A percentile compares a stretch with the other conserved stretches of the same genome.
These are phyloP conservation scores for Hordeum pubiflorum DNA, from an alignment of 202 grass and related monocot species.

Conservation along the genomic window DNA sequence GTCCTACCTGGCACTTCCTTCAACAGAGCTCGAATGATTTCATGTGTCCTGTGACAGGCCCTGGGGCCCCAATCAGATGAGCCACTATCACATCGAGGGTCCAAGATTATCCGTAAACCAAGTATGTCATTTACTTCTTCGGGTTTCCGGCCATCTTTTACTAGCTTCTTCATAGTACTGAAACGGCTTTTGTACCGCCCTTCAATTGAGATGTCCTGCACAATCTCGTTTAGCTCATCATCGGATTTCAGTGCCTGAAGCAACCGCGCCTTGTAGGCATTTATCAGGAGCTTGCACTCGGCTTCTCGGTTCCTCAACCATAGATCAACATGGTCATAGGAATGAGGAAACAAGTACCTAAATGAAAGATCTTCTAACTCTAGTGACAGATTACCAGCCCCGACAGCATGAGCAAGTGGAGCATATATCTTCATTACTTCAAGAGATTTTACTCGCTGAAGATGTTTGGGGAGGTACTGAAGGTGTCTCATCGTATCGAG, in stretches of 20 bases:
- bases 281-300: constrained; percentile 53
- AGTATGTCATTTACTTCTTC: constrained; percentile 89
- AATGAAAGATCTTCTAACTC: constrained; percentile 91
- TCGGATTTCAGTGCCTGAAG: constrained; percentile 54
- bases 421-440: constrained; percentile 95
- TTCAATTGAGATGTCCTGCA: constrained; percentile 61
- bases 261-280: constrained; percentile 55
- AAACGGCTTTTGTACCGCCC: constrained; percentile 87
- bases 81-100: constrained; percentile 18
- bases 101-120: constrained; percentile 71
- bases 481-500: constrained; percentile 82
- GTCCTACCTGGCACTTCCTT: constrained; percentile 71
- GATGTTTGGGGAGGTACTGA: constrained; percentile 64
- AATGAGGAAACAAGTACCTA: constrained; percentile 74
- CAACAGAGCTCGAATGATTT: constrained; percentile 59
- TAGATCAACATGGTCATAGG: constrained; percentile 61
- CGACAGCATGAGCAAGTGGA: constrained; percentile 83
- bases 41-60: constrained; percentile 62
- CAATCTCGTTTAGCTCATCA: constrained; percentile 46
- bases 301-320: constrained; percentile 71
- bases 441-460: constrained; percentile 61
- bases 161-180: constrained; percentile 93
- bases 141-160: constrained; percentile 76
- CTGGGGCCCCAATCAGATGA: constrained; percentile 31
- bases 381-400: constrained; percentile 61